Evolutionary conservation across 2,329 filamentous ascomycete genomes (phyloP).

Genomic region (Epichloe aotearoae): DNA sequence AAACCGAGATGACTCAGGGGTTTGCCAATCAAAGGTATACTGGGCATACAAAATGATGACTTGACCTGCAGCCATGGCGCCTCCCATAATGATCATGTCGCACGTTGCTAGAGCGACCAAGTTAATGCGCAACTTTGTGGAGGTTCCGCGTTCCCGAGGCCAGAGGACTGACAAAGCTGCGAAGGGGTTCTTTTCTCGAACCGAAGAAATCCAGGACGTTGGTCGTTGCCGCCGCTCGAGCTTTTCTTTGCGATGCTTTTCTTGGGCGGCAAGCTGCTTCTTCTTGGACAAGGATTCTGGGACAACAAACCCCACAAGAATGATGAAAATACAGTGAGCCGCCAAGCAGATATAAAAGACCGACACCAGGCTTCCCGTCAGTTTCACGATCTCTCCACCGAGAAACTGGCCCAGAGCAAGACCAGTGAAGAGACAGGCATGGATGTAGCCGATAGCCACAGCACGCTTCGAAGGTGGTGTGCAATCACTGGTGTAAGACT

Average conservation of each 20-base stretch:
- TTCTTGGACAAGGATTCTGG: constrained; percentile 75
- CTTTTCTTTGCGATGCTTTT: constrained; percentile 44
- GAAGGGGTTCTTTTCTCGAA: constrained; percentile 51
- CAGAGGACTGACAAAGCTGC: constrained; percentile 66
- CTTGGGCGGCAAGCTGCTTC: constrained; percentile 55
- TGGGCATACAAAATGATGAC: constrained; percentile 76
- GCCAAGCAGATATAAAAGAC: constrained; percentile 72
- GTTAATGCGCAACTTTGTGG: constrained; percentile 55
- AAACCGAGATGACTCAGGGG: constrained; percentile 66
- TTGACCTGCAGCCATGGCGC: constrained; percentile 68
- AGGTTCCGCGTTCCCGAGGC: constrained; percentile 53
- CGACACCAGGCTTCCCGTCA: constrained; percentile 60
- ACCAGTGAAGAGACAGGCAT: constrained; percentile 80
- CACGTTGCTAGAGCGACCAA: constrained; percentile 67
- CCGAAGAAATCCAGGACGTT: constrained; percentile 16
- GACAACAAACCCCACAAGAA: constrained; percentile 56
- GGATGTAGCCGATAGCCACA: constrained; percentile 78
- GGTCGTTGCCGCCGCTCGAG: constrained; percentile 20
- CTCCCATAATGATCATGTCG: constrained; percentile 70
- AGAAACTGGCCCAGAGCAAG: constrained; percentile 76
- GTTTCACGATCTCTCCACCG: constrained; percentile 65
- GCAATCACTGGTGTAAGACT: constrained; percentile 85
- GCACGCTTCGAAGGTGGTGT: constrained; percentile 67
- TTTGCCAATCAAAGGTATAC: constrained; percentile 70
- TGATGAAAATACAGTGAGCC: constrained; percentile 60